These are phyloP conservation scores for Beta vulgaris DNA, from an alignment of 148 eudicot species.

Conservation along the genomic window DNA sequence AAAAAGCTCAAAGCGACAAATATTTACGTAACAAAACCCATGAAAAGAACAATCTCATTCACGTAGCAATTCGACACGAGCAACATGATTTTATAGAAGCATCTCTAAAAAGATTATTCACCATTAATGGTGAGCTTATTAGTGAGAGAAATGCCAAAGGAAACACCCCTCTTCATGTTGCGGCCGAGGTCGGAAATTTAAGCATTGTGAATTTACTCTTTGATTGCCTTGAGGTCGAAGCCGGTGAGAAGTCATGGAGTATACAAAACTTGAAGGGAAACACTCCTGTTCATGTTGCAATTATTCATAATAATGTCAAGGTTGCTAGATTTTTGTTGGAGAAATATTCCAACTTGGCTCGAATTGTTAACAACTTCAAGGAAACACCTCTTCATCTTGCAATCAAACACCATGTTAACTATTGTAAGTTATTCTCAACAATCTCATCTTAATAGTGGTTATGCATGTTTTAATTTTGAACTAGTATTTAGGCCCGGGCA, in stretches of 20 bases:
- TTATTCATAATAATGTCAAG: background rate
- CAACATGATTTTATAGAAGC: background rate
- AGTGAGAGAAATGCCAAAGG: background rate
- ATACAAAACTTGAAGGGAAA: background rate
- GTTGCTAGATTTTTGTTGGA: slow-evolving; percentile 7
- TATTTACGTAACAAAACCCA: background rate
- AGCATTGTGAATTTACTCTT: background rate
- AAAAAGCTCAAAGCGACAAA: background rate
- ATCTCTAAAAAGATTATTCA: background rate
- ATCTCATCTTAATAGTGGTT: background rate
- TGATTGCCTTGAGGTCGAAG: background rate
- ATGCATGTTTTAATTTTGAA: too few species aligned
- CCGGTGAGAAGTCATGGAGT: background rate
- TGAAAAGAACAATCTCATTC: slow-evolving; percentile 1
- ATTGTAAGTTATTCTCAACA: background rate
- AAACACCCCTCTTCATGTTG: slow-evolving; percentile 6
- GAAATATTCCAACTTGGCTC: background rate
- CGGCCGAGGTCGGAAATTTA: background rate
- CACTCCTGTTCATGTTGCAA: background rate
- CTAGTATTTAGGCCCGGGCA: too few species aligned
- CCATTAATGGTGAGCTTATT: background rate
- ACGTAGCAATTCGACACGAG: background rate
- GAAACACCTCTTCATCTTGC: slow-evolving; percentile 10
- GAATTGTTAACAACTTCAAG: background rate
- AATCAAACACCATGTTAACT: background rate